Evolutionary conservation across 2,329 filamentous ascomycete genomes (phyloP).

Genomic region (Aspergillus pseudoterreus): DNA sequence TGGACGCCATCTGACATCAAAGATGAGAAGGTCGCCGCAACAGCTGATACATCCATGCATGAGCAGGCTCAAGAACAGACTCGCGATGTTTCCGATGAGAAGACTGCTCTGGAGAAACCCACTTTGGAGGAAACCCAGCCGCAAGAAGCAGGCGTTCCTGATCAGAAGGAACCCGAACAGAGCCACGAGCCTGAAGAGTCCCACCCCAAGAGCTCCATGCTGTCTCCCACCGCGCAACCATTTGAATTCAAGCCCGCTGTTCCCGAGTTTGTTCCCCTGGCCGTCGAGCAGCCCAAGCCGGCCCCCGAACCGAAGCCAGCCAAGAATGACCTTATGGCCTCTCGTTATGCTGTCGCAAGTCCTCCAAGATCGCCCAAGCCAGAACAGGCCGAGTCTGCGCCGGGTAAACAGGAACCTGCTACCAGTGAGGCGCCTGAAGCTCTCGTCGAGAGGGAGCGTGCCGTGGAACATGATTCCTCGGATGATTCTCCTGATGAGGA

Average conservation of each 20-base stretch:
- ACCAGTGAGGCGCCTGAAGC: conserved; percentile 3
- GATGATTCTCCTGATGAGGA: conserved; percentile 45
- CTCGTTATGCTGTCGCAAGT: conserved; percentile 31
- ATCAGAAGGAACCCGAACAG: conserved; percentile 12
- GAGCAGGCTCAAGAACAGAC: conserved; percentile 9
- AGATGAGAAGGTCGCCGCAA: conserved; percentile 39
- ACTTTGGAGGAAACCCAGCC: conserved; percentile 10
- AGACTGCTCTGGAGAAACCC: conserved; percentile 9
- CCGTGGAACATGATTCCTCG: conserved; percentile 18
- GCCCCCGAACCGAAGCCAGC: conserved; percentile 16
- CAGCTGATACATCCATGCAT: conserved; percentile 47
- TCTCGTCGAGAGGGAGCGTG: conserved; percentile 13
- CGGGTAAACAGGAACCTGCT: not conserved
- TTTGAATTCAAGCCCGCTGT: conserved; percentile 54
- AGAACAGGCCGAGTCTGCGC: not conserved
- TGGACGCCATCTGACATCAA: conserved; percentile 63
- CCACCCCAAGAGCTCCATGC: conserved; percentile 47
- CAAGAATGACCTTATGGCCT: conserved; percentile 30
- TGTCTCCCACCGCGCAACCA: conserved; percentile 68
- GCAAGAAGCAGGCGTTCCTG: conserved; percentile 6
- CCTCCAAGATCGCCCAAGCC: conserved; percentile 21
- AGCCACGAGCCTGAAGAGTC: conserved; percentile 18
- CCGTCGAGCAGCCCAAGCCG: conserved; percentile 10
- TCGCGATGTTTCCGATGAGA: conserved; percentile 11
- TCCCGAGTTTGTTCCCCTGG: conserved; percentile 24